phyloP scores from a whole-genome alignment of 805 yeast genomes.

The Kodamaea hsintzibuensis region DNA sequence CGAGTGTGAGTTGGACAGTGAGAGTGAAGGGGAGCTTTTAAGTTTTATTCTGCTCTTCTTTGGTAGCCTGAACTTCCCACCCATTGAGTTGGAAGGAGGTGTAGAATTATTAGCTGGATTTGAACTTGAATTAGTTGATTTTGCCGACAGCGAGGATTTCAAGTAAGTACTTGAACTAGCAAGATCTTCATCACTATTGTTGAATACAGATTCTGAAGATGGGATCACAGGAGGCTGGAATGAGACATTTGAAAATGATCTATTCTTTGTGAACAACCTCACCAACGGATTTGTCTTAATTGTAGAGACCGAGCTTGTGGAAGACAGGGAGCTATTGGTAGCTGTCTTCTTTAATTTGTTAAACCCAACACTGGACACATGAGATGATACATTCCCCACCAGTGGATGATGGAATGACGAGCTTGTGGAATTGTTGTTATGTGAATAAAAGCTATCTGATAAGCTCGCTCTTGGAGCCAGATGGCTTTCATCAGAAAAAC shows the following conservation, averaged over 20 bases:
- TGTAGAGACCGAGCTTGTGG: slow-evolving; percentile 18
- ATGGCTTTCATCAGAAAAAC: neutral
- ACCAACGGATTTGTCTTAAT: slow-evolving; percentile 30
- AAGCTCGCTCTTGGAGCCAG: slow-evolving; percentile 3
- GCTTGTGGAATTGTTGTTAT: slow-evolving; percentile 13
- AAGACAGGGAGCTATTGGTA: slow-evolving; percentile 28
- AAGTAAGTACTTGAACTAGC: neutral
- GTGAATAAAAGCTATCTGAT: slow-evolving; percentile 6
- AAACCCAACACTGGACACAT: slow-evolving; percentile 23
- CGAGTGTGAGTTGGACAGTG: neutral
- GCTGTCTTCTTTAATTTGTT: slow-evolving; percentile 31
- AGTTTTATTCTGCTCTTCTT: slow-evolving; percentile 10
- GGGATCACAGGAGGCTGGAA: slow-evolving; percentile 12
- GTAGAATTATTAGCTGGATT: neutral
- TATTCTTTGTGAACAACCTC: slow-evolving; percentile 31
- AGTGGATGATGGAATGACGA: slow-evolving; percentile 11
- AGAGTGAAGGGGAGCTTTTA: neutral
- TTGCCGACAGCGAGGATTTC: neutral
- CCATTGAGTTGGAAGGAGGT: slow-evolving; percentile 3
- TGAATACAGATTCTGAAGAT: neutral
- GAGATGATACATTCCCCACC: slow-evolving; percentile 8
- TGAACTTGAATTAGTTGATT: neutral
- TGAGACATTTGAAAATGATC: slow-evolving; percentile 19
- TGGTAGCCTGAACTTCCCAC: slow-evolving; percentile 12
- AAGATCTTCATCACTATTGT: slow-evolving; percentile 13